Base-by-base conservation (phyloP, 1,139 yeast species). In the Suhomyces chickasaworum region DNA sequence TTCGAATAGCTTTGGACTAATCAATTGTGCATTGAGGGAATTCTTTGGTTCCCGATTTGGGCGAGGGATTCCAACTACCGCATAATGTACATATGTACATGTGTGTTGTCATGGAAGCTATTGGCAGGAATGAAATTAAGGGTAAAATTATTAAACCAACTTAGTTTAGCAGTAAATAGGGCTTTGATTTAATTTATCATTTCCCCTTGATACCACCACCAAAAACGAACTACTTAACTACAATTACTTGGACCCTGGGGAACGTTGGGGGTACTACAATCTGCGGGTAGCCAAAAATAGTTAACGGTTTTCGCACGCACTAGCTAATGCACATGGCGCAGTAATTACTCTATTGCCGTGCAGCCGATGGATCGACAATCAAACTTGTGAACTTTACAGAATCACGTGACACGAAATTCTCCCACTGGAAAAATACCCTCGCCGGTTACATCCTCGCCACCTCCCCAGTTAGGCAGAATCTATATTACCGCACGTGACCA, bases 401-500 rank as follows among this genome's bases (percentile, higher is more conserved):
- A 13, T 22, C 39, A 37, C 31, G 39, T 37, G 39, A 23, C 32
- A 6, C 29, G 23, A 21, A 21, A 21, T 21, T 21, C 23, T 21
- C 34, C 9, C 17, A 8, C n/a, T n/a, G n/a, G n/a, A n/a, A n/a
- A n/a, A n/a, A 18, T 21, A 29, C 29, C 27, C 9, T 29, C 41
- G 7, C 27, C 34, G 15, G 34, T 35, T n/a, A 35, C 17, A 29
- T 15, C 20, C 25, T 13, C 40, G 23, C 39, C 22, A 27, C 39
- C 22, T 25, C 25, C 33, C 20, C 32, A 13, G 25, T 13, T 5
- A 4, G 31, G 7, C 21, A 16, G 10, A 25, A 25, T 6, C 23
- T 8, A 9, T 9, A 18, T 16, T n/a, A n/a, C 27, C 18, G 32
- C 44, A 36, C 40, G 40, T 41, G 44, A 36, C 22, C 12, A n/a